Evolutionary conservation across 2,329 filamentous ascomycete species (phyloP).

Genomic region (Biscogniauxia marginata): DNA sequence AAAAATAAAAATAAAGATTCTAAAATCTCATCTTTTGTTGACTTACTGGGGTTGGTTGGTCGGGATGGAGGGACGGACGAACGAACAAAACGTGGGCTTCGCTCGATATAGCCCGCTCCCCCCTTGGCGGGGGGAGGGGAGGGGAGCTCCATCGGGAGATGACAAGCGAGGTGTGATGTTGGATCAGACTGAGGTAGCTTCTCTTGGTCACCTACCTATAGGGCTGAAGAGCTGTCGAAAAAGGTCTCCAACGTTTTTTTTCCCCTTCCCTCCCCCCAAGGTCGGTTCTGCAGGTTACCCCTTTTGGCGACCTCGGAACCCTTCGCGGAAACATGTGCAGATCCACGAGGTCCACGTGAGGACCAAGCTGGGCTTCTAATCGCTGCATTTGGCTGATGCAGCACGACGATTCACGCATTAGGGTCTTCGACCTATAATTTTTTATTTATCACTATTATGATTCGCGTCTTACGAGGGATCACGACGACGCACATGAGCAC

Average conservation of each 20-base stretch:
- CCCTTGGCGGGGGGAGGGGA: too few relatives aligned
- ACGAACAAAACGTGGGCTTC: neutral
- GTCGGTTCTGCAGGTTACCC: constrained; percentile 27
- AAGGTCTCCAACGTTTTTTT: neutral
- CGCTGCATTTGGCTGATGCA: constrained; percentile 18
- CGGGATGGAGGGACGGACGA: too few relatives aligned
- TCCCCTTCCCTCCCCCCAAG: constrained; percentile 11
- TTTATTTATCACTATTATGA: neutral
- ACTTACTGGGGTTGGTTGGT: neutral
- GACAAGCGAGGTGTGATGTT: neutral
- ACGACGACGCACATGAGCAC: neutral
- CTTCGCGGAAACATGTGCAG: constrained; percentile 20
- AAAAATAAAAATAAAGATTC: neutral
- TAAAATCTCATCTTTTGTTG: neutral
- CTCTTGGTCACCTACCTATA: constrained; percentile 14
- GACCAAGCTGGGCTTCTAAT: constrained; percentile 20
- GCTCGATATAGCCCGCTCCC: neutral
- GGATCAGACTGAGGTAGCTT: constrained; percentile 9
- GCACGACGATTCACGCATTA: constrained; percentile 10
- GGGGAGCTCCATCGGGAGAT: neutral
- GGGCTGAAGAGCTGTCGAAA: constrained; percentile 14
- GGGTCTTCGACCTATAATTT: neutral
- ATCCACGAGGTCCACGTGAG: constrained; percentile 23
- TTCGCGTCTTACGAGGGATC: constrained; percentile 13
- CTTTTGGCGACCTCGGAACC: constrained; percentile 25